Evolutionary conservation across 2,329 filamentous ascomycete genomes (phyloP).

Genomic region (Talaromyces marneffei): DNA sequence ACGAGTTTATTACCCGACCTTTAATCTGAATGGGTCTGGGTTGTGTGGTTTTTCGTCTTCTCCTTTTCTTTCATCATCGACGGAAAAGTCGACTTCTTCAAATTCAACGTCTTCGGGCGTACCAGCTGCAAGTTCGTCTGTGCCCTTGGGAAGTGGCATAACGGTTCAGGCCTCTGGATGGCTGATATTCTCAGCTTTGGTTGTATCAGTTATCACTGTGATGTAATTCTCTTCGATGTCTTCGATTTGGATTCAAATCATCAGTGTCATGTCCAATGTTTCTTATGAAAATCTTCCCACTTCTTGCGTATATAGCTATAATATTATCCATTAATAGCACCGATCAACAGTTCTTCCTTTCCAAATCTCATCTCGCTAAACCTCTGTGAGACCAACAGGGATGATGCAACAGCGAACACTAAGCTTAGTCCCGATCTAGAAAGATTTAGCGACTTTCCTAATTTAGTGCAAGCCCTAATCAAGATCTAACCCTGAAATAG

Average conservation of each 20-base stretch:
- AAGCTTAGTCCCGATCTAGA: background rate
- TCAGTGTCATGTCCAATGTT: background rate
- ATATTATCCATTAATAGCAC: background rate
- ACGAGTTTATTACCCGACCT: slow-evolving; percentile 20
- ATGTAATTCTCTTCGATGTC: background rate
- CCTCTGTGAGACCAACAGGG: background rate
- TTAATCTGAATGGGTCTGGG: slow-evolving; percentile 19
- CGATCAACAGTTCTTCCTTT: background rate
- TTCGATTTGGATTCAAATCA: background rate
- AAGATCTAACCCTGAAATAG: background rate
- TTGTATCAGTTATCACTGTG: background rate
- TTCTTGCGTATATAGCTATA: background rate
- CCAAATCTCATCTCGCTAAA: background rate
- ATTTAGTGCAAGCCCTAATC: background rate
- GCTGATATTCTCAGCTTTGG: background rate
- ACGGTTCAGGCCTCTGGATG: background rate
- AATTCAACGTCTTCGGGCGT: background rate
- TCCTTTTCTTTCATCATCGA: background rate
- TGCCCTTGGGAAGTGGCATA: background rate
- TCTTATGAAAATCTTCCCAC: background rate
- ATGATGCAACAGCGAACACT: background rate
- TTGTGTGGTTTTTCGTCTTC: slow-evolving; percentile 17
- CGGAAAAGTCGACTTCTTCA: background rate
- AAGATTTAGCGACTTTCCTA: background rate
- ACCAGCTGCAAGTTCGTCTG: background rate